These are phyloP conservation scores for Ascocoryne sarcoides DNA, from an alignment of 2,329 filamentous ascomycete genomes.

Conservation along the genomic window DNA sequence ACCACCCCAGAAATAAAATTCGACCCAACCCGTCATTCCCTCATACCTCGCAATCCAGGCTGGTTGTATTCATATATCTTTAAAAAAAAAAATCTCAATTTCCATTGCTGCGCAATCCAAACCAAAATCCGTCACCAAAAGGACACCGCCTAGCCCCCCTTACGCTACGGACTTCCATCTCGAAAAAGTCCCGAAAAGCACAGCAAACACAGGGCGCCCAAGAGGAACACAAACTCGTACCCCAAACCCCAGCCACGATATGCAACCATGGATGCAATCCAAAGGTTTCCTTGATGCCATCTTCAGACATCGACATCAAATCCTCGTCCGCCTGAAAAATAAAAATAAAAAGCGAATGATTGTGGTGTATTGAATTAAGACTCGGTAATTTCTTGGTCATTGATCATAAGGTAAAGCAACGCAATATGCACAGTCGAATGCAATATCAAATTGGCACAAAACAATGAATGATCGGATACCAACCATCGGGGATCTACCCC, in stretches of 20 bases:
- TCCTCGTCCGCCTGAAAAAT: conserved; percentile 6
- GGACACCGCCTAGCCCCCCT: too few species aligned
- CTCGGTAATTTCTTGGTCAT: conserved; percentile 25
- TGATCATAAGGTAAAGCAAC: conserved; percentile 26
- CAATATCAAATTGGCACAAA: conserved; percentile 31
- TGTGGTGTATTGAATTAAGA: conserved; percentile 21
- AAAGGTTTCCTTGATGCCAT: conserved; percentile 10
- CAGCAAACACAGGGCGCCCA: conserved; percentile 8
- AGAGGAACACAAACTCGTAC: conserved; percentile 13
- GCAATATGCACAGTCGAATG: conserved; percentile 31
- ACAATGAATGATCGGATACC: conserved; percentile 26
- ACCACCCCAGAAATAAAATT: background rate
- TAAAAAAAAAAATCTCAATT: conserved; percentile 2
- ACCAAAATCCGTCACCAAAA: background rate
- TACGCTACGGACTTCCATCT: background rate
- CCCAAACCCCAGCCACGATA: conserved; percentile 13
- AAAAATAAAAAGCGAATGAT: conserved; percentile 12
- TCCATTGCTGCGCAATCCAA: too few species aligned
- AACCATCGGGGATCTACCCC: conserved; percentile 28
- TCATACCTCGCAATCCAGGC: conserved; percentile 23
- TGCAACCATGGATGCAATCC: conserved; percentile 20
- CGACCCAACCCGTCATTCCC: conserved; percentile 12
- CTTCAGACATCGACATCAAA: conserved; percentile 1
- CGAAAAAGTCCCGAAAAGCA: conserved; percentile 2
- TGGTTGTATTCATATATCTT: conserved; percentile 21